Evolutionary conservation across 2,329 filamentous ascomycete genomes (phyloP), one percentile per base, ranked within the genome.

Genomic region (Acrodontium crateriforme): DNA sequence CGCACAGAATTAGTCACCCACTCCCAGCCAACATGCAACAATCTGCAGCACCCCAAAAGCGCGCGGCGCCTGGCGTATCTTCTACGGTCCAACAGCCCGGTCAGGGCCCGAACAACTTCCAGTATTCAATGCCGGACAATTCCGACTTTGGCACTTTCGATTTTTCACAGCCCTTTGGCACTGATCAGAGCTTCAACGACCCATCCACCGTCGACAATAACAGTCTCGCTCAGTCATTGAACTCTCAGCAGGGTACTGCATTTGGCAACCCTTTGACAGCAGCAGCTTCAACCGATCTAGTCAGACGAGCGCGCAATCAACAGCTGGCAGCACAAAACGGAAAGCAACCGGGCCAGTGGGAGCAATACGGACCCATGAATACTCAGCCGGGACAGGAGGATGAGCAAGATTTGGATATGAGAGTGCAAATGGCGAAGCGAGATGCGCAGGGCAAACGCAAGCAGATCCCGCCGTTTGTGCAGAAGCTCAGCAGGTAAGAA

Each of bases 381-480:
- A 11, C 25, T 6, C 36, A 43, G 51, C 34, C 36, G 21, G 70
- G 75, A 50, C 62, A 72, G 45, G 76, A 91, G 40, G 82, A 74
- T 40, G 67, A 91, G 34, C 78, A 85, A 37, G 65, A 79, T 30
- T 59, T 94, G 35, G 83, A 92, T 49, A 73, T 78, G 50, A 74
- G 74, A 55, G 85, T 84, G 13, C 67, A 77, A 39, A 63, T 78
- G 36, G 84, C 84, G 6, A 93, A 91, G 61, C 73, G 77, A 49
- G 89, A 95, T 33, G 78, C 85, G 1, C 79, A 85, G 51, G 69
- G 77, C 10, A 95, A 93, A 56, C 68, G 85, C 45, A 95, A 95
- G 56, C 81, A 91, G 47, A 95, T 98, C 8, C 87, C 89, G 1
- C 87, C 89, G 0, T 98, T 98, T 62, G 85, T 98, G 23, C 85